Conservation (phyloP, 805 yeast species). For the Brettanomyces bruxellensis region DNA sequence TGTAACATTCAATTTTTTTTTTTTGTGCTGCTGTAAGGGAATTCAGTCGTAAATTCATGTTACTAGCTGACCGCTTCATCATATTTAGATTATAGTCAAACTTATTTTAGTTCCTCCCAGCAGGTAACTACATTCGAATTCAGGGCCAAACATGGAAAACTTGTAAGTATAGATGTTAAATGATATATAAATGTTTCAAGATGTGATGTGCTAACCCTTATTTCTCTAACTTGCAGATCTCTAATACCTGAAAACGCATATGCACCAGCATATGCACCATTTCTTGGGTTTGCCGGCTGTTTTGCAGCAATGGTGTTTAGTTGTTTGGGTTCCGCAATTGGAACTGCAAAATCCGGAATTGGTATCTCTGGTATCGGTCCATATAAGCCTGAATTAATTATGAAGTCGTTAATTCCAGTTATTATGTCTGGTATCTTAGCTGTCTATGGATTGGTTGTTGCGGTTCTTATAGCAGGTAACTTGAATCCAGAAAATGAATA, state of each 20-base stretch:
- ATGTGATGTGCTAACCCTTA: background rate
- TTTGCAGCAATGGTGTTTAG: conserved; percentile 85
- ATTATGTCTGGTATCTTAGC: conserved; percentile 97
- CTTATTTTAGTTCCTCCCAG: too few relatives aligned
- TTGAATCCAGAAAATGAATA: conserved; percentile 70
- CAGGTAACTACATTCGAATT: too few relatives aligned
- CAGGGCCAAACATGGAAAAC: too few relatives aligned
- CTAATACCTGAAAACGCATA: conserved; percentile 33
- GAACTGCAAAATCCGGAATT: conserved; percentile 96
- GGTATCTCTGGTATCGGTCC: conserved; percentile 99
- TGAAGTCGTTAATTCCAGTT: conserved; percentile 93
- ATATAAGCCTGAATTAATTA: conserved; percentile 91
- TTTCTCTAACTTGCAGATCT: conserved; percentile 1
- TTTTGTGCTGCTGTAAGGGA: background rate
- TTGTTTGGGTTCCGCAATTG: conserved; percentile 97
- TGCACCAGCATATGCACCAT: conserved; percentile 91
- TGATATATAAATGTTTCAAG: too few relatives aligned
- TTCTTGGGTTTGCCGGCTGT: conserved; percentile 96
- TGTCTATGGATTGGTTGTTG: conserved; percentile 93
- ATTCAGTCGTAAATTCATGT: background rate
- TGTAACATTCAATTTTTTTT: too few relatives aligned
- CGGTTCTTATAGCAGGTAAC: conserved; percentile 90
- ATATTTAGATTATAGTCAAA: too few relatives aligned
- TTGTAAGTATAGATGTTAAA: too few relatives aligned
- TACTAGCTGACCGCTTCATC: background rate